These are phyloP conservation scores for Diaporthe sp. DNA, from an alignment of 2,329 filamentous ascomycete genomes.

Conservation along the genomic window DNA sequence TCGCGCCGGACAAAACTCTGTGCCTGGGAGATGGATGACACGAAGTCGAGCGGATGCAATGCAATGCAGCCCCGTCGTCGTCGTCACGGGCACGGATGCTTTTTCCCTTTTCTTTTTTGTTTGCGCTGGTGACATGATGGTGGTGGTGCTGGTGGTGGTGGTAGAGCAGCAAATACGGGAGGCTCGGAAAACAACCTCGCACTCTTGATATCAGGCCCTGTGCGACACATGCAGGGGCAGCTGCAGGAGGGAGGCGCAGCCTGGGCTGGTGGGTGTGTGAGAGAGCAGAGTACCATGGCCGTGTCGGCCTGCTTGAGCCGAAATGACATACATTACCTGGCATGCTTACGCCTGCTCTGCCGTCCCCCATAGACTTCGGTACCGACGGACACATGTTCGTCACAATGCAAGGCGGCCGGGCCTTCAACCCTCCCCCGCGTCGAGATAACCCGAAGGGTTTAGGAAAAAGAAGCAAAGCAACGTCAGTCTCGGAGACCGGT, in stretches of 20 bases:
- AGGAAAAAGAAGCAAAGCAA: not conserved
- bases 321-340: constrained; percentile 20
- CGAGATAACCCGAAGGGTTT: constrained; percentile 2
- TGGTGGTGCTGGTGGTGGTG: not conserved
- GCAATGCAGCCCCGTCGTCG: constrained; percentile 8
- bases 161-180: constrained; percentile 8
- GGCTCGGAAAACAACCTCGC: constrained; percentile 26
- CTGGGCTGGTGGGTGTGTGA: not conserved
- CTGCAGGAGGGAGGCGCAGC: constrained; percentile 14
- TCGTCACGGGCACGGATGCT: not conserved
- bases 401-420: not conserved
- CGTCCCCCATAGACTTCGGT: not conserved
- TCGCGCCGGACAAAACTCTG: not conserved
- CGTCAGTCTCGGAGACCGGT: constrained; percentile 22
- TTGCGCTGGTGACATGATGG: not conserved
- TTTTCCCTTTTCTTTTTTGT: not conserved
- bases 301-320: constrained; percentile 9
- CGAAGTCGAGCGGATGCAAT: constrained; percentile 5
- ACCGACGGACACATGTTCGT: not conserved
- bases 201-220: constrained; percentile 12
- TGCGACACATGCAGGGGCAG: constrained; percentile 21
- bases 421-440: constrained; percentile 3
- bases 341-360: constrained; percentile 20
- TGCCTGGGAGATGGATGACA: not conserved
- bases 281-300: not conserved